Base-by-base conservation (phyloP, 306 rosid genomes). In the Vigna nakashimae region DNA sequence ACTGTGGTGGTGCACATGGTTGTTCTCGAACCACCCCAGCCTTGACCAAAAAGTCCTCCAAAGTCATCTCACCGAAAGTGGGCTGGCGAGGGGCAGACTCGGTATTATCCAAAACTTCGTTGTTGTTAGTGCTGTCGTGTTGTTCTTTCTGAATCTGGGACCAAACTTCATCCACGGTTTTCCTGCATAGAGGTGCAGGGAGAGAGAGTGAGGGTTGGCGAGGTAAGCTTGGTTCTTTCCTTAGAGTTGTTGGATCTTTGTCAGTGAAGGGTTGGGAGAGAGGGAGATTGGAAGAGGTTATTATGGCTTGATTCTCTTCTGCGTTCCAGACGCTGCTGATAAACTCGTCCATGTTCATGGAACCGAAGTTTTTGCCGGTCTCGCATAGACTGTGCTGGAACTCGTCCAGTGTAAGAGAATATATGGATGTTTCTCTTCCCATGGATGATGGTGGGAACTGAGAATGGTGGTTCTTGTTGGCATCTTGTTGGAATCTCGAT, bases 271-370 rank as follows among this genome's bases (percentile, higher is more conserved):
- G 42, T 49, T 77, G 77, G 20, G 26, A 64, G 0, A 60, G 26
- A 1, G 86, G 16, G 17, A 64, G 20, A n/a, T 73, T 73, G 22
- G 60, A 20, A 13, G 69, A 36, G 4, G 46, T 65, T 17, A 20
- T 24, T 46, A 67, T 14, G 17, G 53, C 32, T 45, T 89, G 95
- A 66, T 88, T 88, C 52, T 95, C 98, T 78, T 95, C 98, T 0
- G 97, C 98, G 4, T 81, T 95, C 98, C 98, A 95, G 2, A 95
- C 89, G 76, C 96, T 91, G 28, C 80, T 89, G 46, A 95, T 92
- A 55, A 95, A 92, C 88, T 92, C 98, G 68, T 95, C 98, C 98
- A 95, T 95, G 87, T 95, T 95, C 97, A 95, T 95, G 22, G 97
- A 92, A 2, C 98, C 98, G 2, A 95, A 91, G 34, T 92, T 89